Base-by-base conservation (phyloP, 768 basidiomycete species). In the Rhizopogon sp. region DNA sequence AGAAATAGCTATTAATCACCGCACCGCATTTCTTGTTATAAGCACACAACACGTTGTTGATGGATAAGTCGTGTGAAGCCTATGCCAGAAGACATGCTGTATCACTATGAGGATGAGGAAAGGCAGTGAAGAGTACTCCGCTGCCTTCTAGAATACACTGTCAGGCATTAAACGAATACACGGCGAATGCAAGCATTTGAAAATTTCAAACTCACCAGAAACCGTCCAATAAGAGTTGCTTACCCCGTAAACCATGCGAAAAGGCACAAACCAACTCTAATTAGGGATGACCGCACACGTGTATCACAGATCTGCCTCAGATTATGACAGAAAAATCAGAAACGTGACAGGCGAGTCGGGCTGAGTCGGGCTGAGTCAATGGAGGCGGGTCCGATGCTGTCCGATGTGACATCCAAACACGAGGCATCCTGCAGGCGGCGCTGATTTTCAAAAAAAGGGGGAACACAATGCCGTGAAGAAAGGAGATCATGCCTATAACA, bases 71-170 rank as follows among this genome's bases (percentile, higher is more conserved):
- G 53, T 52, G 35, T n/a, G 45, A 54, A 50, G 35, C 5, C 20
- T 25, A 22, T 50, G 49, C 17, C 44, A 53, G 57, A 50, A 55
- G 50, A 10, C 7, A 61, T 67, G 68, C 66, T 70, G 66, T 70
- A 60, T 8, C 35, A 1, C 33, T 22, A 22, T 9, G 33, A 22
- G 13, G 13, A 9, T 9, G 25, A 29, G 3, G 43, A 22, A 11
- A 49, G 33, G 46, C 46, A 22, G 46, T 35, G 46, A 35, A 35
- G 9, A 28, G 25, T 11, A 17, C 6, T 11, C 14, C 33, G 13
- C 33, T 20, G 33, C 46, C 46, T 35, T 22, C 33, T 49, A 37
- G 20, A 22, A 49, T 20, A 14, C 2, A 14, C 9, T 10, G 33
- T 49, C 8, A 4, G 20, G 2, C 14, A 9, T 49, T 49, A n/a